These are phyloP conservation scores for Cymbopogon citratus DNA, from an alignment of 176 grass and related monocot species.

Conservation along the genomic window DNA sequence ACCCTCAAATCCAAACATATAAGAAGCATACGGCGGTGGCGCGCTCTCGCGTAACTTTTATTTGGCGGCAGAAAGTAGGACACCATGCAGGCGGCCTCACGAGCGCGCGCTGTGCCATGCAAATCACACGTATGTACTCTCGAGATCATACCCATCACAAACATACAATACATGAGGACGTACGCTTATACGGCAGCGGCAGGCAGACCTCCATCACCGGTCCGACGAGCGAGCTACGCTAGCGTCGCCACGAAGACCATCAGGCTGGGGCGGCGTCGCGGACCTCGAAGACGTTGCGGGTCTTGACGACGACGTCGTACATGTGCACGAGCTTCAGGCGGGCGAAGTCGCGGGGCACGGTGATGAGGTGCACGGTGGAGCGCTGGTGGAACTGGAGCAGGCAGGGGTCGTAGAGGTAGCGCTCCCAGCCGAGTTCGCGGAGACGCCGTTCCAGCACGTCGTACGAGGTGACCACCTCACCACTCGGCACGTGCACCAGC, in stretches of 20 bases:
- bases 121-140: neutral
- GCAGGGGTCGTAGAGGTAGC: constrained; percentile 60
- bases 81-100: neutral
- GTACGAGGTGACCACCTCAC: constrained; percentile 67
- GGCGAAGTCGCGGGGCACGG: constrained; percentile 64
- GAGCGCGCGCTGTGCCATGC: neutral
- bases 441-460: constrained; percentile 58
- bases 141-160: neutral
- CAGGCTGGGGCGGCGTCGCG: constrained; percentile 36
- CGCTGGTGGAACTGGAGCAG: constrained; percentile 79
- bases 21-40: neutral
- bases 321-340: constrained; percentile 70
- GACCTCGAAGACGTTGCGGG: constrained; percentile 74
- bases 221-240: neutral
- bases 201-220: neutral
- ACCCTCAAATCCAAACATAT: neutral
- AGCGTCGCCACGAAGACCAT: neutral
- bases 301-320: constrained; percentile 91
- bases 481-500: constrained; percentile 63
- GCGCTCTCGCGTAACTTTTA: neutral
- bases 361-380: constrained; percentile 75
- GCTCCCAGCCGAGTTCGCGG: constrained; percentile 61
- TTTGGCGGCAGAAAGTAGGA: neutral
- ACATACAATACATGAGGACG: neutral
- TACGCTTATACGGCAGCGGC: neutral